These are phyloP conservation scores for Colletotrichum nymphaeae DNA, from an alignment of 2,329 filamentous ascomycete genomes.

Conservation along the genomic window DNA sequence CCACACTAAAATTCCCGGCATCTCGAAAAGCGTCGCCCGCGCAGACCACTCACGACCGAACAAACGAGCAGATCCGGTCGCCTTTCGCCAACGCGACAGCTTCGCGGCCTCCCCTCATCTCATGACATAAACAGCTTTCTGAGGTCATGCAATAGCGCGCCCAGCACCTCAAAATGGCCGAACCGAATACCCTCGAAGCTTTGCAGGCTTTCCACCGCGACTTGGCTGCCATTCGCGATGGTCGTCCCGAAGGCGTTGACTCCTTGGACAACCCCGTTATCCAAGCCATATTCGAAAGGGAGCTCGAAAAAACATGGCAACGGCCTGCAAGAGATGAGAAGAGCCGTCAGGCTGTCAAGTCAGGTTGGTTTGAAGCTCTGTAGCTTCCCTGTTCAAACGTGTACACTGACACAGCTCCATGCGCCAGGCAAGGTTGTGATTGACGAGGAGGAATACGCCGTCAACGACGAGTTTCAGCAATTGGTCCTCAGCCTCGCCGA, in stretches of 20 bases:
- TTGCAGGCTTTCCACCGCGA: conserved; percentile 89
- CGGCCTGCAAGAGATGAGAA: conserved; percentile 79
- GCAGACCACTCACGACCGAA: conserved; percentile 16
- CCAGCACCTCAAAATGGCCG: conserved; percentile 71
- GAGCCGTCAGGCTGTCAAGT: conserved; percentile 78
- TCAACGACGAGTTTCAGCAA: conserved; percentile 92
- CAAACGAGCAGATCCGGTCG: conserved; percentile 7
- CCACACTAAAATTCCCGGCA: conserved; percentile 37
- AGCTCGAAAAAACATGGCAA: conserved; percentile 79
- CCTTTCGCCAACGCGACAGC: conserved; percentile 26
- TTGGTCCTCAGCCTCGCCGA: conserved; percentile 85
- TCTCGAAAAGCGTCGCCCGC: conserved; percentile 28
- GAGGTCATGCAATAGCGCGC: conserved; percentile 59
- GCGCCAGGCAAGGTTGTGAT: conserved; percentile 78
- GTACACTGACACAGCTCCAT: conserved; percentile 37
- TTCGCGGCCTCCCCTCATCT: conserved; percentile 27
- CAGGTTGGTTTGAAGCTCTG: conserved; percentile 60
- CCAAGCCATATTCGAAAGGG: conserved; percentile 76
- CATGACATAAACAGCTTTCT: conserved; percentile 25
- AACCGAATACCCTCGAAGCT: conserved; percentile 77
- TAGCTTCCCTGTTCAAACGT: background rate
- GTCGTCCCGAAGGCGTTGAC: conserved; percentile 69
- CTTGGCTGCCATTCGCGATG: conserved; percentile 80
- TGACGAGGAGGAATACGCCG: conserved; percentile 77
- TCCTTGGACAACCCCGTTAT: conserved; percentile 78